phyloP scores from a whole-genome alignment of 768 basidiomycete genomes.

The Collybiopsis confluens region DNA sequence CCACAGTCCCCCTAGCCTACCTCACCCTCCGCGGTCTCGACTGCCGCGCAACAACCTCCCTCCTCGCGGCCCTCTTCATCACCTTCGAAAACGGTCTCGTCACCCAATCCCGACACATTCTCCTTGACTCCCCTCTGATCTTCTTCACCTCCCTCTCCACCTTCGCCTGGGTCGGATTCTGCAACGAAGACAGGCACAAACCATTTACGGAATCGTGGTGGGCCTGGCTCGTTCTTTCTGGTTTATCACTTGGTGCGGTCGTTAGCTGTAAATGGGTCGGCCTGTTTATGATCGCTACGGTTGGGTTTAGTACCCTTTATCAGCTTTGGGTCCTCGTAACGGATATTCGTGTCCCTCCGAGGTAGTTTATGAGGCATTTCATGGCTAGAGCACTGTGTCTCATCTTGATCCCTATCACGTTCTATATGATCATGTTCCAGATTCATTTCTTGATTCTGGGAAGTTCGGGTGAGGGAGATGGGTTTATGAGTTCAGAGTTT shows the following conservation, averaged over 20 bases:
- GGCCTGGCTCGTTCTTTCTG: slow-evolving; percentile 85
- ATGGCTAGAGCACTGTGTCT: slow-evolving; percentile 85
- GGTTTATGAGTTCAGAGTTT: slow-evolving; percentile 99
- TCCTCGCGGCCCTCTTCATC: slow-evolving; percentile 86
- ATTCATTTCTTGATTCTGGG: slow-evolving; percentile 89
- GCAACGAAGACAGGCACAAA: slow-evolving; percentile 80
- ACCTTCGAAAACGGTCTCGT: slow-evolving; percentile 96
- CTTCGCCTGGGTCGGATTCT: slow-evolving; percentile 88
- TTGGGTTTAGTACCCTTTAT: slow-evolving; percentile 78
- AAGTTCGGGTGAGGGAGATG: slow-evolving; percentile 94
- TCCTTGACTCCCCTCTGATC: slow-evolving; percentile 93
- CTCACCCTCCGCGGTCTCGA: slow-evolving; percentile 91
- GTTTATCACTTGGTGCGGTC: slow-evolving; percentile 88
- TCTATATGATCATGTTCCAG: slow-evolving; percentile 97
- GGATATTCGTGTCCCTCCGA: slow-evolving; percentile 73
- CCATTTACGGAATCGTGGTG: slow-evolving; percentile 90
- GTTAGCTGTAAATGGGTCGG: slow-evolving; percentile 98
- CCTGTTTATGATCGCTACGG: slow-evolving; percentile 92
- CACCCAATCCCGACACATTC: slow-evolving; percentile 94
- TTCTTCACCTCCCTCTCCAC: slow-evolving; percentile 93
- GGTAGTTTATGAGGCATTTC: slow-evolving; percentile 80
- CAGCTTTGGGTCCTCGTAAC: slow-evolving; percentile 91
- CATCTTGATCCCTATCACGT: slow-evolving; percentile 76
- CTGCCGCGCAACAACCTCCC: slow-evolving; percentile 86
- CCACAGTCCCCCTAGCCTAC: slow-evolving; percentile 87